Conservation (phyloP, 2,329 filamentous ascomycete genomes). For the Trichoderma cornu-damae region DNA sequence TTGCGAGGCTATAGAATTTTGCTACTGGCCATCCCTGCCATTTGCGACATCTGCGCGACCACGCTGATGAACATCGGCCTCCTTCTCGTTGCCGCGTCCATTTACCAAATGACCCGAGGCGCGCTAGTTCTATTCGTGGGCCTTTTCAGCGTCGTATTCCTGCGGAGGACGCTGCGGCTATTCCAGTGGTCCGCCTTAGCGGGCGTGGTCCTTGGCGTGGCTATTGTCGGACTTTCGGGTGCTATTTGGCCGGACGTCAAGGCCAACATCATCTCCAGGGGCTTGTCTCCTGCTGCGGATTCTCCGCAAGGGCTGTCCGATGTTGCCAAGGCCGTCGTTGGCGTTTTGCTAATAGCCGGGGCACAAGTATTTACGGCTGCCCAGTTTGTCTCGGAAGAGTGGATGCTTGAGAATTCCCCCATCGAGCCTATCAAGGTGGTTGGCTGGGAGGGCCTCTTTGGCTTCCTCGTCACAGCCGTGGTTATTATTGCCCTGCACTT, state of each 20-base stretch:
- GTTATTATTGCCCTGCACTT: conserved; percentile 78
- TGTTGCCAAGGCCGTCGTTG: conserved; percentile 59
- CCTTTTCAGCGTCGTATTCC: conserved; percentile 86
- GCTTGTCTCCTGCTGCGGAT: conserved; percentile 35
- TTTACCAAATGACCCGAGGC: conserved; percentile 98
- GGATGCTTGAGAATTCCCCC: conserved; percentile 63
- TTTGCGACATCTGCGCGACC: conserved; percentile 91
- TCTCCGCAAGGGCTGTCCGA: conserved; percentile 37
- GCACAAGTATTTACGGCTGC: conserved; percentile 96
- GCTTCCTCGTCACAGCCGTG: conserved; percentile 71
- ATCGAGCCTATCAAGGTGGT: conserved; percentile 84
- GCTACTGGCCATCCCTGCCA: conserved; percentile 76
- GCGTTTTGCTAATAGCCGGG: conserved; percentile 83
- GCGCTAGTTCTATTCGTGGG: conserved; percentile 94
- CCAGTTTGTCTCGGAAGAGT: conserved; percentile 94
- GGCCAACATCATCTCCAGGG: conserved; percentile 33
- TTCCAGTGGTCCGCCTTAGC: conserved; percentile 91
- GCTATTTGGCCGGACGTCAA: conserved; percentile 69
- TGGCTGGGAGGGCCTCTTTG: conserved; percentile 93
- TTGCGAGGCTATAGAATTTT: conserved; percentile 67
- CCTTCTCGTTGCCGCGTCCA: conserved; percentile 87
- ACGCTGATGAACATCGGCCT: conserved; percentile 97
- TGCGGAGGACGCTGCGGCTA: conserved; percentile 70
- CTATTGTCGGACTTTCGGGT: conserved; percentile 82
- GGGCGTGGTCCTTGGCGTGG: conserved; percentile 83